Evolutionary conservation across 495 filamentous ascomycete genomes (phyloP).

Genomic region (Venustampulla echinocandica): DNA sequence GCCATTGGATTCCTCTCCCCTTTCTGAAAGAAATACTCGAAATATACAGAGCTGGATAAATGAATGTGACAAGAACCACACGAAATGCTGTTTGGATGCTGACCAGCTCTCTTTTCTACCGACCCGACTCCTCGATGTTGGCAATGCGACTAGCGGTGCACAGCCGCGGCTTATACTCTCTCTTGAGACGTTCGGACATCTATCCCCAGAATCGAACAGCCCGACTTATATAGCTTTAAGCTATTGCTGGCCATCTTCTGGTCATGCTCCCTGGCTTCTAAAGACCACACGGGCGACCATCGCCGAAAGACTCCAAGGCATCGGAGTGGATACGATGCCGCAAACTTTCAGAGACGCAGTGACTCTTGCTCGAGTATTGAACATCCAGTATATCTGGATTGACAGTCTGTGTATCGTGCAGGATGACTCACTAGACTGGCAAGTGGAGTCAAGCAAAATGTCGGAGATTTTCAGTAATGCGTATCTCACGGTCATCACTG

Average conservation of each 20-base stretch:
- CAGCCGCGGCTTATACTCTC: background rate
- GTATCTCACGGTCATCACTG: constrained; percentile 13
- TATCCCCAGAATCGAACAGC: background rate
- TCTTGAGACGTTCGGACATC: background rate
- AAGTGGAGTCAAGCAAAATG: constrained; percentile 15
- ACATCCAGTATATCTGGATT: constrained; percentile 14
- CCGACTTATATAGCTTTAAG: background rate
- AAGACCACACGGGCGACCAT: background rate
- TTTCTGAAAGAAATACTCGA: background rate
- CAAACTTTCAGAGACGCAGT: constrained; percentile 19
- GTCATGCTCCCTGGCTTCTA: background rate
- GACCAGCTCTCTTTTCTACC: background rate
- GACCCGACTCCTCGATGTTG: background rate
- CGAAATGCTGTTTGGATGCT: background rate
- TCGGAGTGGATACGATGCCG: constrained; percentile 8
- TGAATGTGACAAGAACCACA: background rate
- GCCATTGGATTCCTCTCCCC: background rate
- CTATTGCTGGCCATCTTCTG: background rate
- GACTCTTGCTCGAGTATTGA: constrained; percentile 7
- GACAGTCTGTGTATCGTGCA: constrained; percentile 20
- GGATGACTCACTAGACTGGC: constrained; percentile 16
- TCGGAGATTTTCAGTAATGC: constrained; percentile 15
- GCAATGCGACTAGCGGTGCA: background rate
- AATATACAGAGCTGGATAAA: background rate
- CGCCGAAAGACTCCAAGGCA: background rate